Base-by-base conservation (phyloP, 768 basidiomycete species). In the Mycena crocata region DNA sequence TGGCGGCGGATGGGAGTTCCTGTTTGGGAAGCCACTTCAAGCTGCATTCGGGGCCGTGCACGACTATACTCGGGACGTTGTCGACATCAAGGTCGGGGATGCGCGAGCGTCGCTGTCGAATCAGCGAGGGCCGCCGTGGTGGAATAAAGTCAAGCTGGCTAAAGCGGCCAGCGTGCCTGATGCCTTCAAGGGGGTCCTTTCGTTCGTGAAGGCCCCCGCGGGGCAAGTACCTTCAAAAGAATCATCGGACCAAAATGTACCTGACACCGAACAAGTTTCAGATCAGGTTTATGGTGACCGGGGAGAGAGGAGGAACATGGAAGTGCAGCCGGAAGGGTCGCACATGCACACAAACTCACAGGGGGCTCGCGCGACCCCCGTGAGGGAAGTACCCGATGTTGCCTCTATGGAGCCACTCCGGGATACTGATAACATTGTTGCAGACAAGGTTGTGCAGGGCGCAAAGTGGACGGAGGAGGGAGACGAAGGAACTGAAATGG, bases 1-100 rank as follows among this genome's bases (percentile, higher is more conserved):
- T 42, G 61, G 66, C 19, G 72, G 66, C 5, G 58, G 39, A 13
- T 72, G 71, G 73, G 17, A 42, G 12, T 49, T 70, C 51, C 58
- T 71, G 28, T 57, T 71, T 7, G 70, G 66, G 6, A 73, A 69
- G 63, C 73, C 72, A 14, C 49, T 74, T 13, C 68, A 69, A 14
- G 49, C 55, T n/a, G 57, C 49, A 10, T 61, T 74, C 5, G n/a
- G 26, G 1, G 71, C 66, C 1, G 62, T 69, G 2, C 67, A 72
- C 35, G 52, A 75, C 26, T 75, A 72, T 32, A 39, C 12, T 13
- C 23, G 19, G 8, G 66, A 70, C 42, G 31, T 56, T 24, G 51
- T 71, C 23, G 40, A 39, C 12, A 60, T 67, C 55, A 19, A 26
- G 15, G 57, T 34, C 28, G 37, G 14, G 3, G 45, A 17, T 1